These are phyloP conservation scores for Penicillium sp. DNA, from an alignment of 2,329 filamentous ascomycete genomes.

Conservation along the genomic window DNA sequence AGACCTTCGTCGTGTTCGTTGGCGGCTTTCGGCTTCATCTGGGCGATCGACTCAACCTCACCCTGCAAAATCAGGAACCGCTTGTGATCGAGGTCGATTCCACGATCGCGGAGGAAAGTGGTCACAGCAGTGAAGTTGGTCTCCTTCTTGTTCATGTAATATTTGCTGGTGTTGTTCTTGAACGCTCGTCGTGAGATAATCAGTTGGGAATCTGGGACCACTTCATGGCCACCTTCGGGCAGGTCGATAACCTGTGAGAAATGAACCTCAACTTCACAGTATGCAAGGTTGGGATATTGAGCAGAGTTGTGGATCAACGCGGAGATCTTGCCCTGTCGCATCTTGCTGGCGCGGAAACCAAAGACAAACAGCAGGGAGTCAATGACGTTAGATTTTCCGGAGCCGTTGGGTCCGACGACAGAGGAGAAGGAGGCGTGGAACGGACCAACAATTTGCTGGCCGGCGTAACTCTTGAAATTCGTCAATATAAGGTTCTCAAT, in stretches of 20 bases:
- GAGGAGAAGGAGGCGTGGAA: slow-evolving; percentile 98
- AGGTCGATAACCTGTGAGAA: slow-evolving; percentile 94
- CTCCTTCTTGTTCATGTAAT: slow-evolving; percentile 88
- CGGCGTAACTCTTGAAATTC: slow-evolving; percentile 99
- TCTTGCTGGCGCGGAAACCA: slow-evolving; percentile 97
- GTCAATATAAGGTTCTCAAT: slow-evolving; percentile 88
- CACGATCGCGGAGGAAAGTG: slow-evolving; percentile 77
- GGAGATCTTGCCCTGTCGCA: slow-evolving; percentile 98
- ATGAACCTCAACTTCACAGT: slow-evolving; percentile 94
- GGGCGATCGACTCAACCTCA: slow-evolving; percentile 96
- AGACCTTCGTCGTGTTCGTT: slow-evolving; percentile 96
- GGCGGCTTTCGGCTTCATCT: slow-evolving; percentile 96
- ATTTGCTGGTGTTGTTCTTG: slow-evolving; percentile 97
- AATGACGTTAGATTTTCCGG: slow-evolving; percentile 98
- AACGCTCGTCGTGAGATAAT: slow-evolving; percentile 90
- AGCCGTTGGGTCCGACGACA: slow-evolving; percentile 95
- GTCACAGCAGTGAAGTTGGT: slow-evolving; percentile 94
- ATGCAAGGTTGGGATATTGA: slow-evolving; percentile 76
- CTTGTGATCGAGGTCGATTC: slow-evolving; percentile 96
- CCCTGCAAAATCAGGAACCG: slow-evolving; percentile 96
- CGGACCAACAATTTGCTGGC: slow-evolving; percentile 88
- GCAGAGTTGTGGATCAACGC: slow-evolving; percentile 97
- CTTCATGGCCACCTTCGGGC: slow-evolving; percentile 69
- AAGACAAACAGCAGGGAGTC: slow-evolving; percentile 98
- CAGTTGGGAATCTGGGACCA: slow-evolving; percentile 79